phyloP scores from a whole-genome alignment of 2,329 filamentous ascomycete species.

The Pseudopithomyces chartarum region DNA sequence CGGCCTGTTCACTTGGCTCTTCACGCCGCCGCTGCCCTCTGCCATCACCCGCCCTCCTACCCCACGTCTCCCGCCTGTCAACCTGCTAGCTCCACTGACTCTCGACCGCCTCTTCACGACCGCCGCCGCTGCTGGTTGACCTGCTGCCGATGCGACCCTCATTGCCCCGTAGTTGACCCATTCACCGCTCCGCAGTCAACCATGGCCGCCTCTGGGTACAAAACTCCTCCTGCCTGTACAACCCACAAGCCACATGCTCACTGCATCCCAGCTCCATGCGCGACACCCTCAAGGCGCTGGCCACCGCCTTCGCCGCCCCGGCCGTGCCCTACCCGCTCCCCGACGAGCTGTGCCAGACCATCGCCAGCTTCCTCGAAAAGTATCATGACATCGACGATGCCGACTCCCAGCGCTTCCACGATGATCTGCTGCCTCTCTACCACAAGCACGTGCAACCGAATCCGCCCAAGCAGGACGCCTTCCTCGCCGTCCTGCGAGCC shows the following conservation, averaged over 20 bases:
- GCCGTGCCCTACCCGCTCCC: conserved; percentile 63
- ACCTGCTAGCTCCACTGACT: background rate
- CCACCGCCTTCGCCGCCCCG: conserved; percentile 48
- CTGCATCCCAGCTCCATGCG: conserved; percentile 51
- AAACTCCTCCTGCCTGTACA: background rate
- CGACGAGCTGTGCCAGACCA: conserved; percentile 64
- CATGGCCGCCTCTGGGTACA: conserved; percentile 32
- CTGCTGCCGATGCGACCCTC: background rate
- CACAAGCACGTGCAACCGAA: conserved; percentile 65
- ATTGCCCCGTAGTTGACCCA: background rate
- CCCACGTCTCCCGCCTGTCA: conserved; percentile 4
- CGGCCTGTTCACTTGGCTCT: background rate
- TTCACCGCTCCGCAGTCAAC: background rate
- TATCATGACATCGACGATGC: conserved; percentile 70
- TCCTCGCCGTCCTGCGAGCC: conserved; percentile 68
- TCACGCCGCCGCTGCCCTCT: background rate
- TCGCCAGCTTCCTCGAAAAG: conserved; percentile 70
- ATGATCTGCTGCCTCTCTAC: conserved; percentile 72
- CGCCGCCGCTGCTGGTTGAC: background rate
- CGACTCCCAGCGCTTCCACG: conserved; percentile 72
- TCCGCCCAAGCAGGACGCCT: conserved; percentile 65
- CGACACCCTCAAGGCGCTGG: conserved; percentile 55
- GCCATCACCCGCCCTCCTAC: background rate
- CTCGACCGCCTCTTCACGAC: background rate
- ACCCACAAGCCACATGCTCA: background rate